Conservation (phyloP, 192 early-diverging fungal genomes). For the Coemansia erecta region DNA sequence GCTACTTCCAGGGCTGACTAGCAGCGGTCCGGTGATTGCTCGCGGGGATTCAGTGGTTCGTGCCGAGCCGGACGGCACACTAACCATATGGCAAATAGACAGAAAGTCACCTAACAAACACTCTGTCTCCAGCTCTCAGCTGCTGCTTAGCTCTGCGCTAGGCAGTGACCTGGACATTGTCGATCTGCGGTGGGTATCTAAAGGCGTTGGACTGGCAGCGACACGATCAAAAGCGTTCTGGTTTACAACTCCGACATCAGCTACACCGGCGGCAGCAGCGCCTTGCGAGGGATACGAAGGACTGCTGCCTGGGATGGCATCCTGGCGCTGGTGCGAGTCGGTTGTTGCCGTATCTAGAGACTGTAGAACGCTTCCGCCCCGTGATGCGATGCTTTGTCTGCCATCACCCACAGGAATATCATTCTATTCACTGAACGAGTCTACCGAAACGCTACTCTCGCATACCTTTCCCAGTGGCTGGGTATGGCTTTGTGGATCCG, state of each 20-base stretch:
- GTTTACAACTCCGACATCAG: conserved; percentile 14
- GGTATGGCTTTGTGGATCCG: conserved; percentile 47
- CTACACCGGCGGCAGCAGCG: not conserved
- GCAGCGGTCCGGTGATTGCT: conserved; percentile 9
- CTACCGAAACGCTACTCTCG: not conserved
- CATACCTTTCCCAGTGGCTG: conserved; percentile 26
- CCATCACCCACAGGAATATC: conserved; percentile 24
- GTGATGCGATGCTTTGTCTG: conserved; percentile 22
- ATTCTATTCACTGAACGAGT: conserved; percentile 15
- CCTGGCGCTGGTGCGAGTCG: conserved; percentile 44
- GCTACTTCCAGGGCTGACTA: not conserved
- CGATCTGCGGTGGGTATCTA: conserved; percentile 22
- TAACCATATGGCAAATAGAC: conserved; percentile 24
- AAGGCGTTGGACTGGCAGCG: conserved; percentile 16
- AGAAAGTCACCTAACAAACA: not conserved
- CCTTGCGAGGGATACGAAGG: not conserved
- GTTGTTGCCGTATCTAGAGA: conserved; percentile 16
- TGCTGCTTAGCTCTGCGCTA: not conserved
- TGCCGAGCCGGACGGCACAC: conserved; percentile 3
- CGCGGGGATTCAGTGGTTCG: conserved; percentile 11
- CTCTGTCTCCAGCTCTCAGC: not conserved
- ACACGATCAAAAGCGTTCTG: conserved; percentile 23
- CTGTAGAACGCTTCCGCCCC: conserved; percentile 9
- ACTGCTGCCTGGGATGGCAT: conserved; percentile 7
- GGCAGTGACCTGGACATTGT: conserved; percentile 3